Evolutionary conservation across 1,139 yeast species (phyloP).

Genomic region (Kodamaea sp.): DNA sequence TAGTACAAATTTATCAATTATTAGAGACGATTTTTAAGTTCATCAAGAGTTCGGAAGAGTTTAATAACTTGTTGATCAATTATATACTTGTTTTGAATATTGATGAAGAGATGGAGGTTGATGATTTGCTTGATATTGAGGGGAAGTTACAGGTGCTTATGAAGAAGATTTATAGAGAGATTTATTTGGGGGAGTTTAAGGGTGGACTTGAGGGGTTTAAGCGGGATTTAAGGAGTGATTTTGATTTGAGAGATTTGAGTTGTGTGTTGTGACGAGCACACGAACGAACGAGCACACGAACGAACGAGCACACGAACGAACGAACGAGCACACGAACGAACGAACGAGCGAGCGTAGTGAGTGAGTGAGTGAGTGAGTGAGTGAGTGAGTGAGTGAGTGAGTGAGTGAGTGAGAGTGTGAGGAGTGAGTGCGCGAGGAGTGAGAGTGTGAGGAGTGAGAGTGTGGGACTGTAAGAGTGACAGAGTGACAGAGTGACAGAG

Average conservation of each 20-base stretch:
- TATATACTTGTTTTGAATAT: slow-evolving; percentile 22
- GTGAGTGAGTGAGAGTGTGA: too few species aligned
- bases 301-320: too few species aligned
- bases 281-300: too few species aligned
- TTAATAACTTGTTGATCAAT: slow-evolving; percentile 29
- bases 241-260: slow-evolving; percentile 28
- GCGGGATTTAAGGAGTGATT: slow-evolving; percentile 29
- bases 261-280: slow-evolving; percentile 6
- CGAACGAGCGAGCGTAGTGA: too few species aligned
- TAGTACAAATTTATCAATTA: slow-evolving; percentile 44
- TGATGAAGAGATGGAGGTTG: slow-evolving; percentile 20
- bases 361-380: too few species aligned
- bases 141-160: slow-evolving; percentile 24
- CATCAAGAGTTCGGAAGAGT: slow-evolving; percentile 45
- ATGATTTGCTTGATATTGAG: slow-evolving; percentile 26
- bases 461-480: too few species aligned
- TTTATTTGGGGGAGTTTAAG: slow-evolving; percentile 23
- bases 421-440: too few species aligned
- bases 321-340: too few species aligned
- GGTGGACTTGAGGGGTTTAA: slow-evolving; percentile 18
- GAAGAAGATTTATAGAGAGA: slow-evolving; percentile 22
- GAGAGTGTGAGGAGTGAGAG: too few species aligned
- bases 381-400: too few species aligned
- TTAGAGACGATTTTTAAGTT: slow-evolving; percentile 42
- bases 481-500: too few species aligned